Percentiles rank a stretch among this genome's conserved stretches.
Conservation (phyloP, 352 stramenopile species). For the Phytophthora fragariaefolia region DNA sequence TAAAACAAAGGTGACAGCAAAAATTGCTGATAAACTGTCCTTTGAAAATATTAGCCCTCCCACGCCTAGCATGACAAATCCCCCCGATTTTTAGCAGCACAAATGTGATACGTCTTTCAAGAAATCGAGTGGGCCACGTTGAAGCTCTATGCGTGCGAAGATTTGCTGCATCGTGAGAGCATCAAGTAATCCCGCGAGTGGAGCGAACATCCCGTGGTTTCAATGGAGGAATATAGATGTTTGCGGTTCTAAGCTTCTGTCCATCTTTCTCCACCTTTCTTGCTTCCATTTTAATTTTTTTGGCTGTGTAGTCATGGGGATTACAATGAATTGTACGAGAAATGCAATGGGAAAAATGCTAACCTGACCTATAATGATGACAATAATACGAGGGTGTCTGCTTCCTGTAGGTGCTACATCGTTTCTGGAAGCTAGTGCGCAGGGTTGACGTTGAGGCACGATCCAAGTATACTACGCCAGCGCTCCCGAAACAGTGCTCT, state of each 20-base stretch:
- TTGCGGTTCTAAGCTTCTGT: not conserved
- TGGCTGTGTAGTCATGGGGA: not conserved
- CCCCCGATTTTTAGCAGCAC: too few species aligned
- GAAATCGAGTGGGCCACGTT: too few species aligned
- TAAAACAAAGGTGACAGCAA: too few species aligned
- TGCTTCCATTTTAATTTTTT: not conserved
- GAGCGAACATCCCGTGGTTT: too few species aligned
- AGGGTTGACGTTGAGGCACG: slow-evolving; percentile 10
- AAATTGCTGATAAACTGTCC: too few species aligned
- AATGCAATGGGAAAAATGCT: slow-evolving; percentile 11
- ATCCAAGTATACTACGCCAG: slow-evolving; percentile 5
- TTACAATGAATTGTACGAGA: not conserved
- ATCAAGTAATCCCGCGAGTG: too few species aligned
- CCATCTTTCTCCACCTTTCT: not conserved
- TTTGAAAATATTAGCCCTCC: too few species aligned
- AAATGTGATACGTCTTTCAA: too few species aligned
- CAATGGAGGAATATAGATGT: too few species aligned
- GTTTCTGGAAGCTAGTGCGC: slow-evolving; percentile 18
- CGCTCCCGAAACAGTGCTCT: slow-evolving; percentile 12
- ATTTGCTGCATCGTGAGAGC: too few species aligned
- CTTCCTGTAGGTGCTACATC: slow-evolving; percentile 31
- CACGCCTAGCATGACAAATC: too few species aligned
- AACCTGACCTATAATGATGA: slow-evolving; percentile 48
- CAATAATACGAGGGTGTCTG: slow-evolving; percentile 34
- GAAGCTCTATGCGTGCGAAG: too few species aligned